Evolutionary conservation across 441 rosid genomes (phyloP), one percentile per base, ranked within the genome.

Genomic region (Erodium trifolium): DNA sequence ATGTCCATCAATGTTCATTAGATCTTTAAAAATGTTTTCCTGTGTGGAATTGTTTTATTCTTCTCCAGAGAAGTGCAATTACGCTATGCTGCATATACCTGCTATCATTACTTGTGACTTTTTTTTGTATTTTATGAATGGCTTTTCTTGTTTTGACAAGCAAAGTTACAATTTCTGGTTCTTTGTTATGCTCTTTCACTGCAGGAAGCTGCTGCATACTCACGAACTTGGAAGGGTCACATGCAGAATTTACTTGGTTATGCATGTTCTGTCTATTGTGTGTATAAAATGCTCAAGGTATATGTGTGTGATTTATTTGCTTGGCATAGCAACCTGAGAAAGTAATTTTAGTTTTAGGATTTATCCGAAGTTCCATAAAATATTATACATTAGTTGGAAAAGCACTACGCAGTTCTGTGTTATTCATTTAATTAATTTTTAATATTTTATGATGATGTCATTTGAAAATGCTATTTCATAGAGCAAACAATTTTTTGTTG

Each of bases 231-330:
- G 99, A 88, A 81, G 82, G 98, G 98, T 66, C 98, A 92, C 87
- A 81, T 92, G 93, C 98, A 93, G 82, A 89, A 93, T 80, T 78
- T 91, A 60, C 99, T 94, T 82, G 99, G 99, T 68, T 94, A 91
- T 84, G 99, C 92, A 12, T 89, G 92, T 76, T 95, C 99, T 55
- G 69, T 89, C 27, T 95, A 95, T 77, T 95, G 93, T 85, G 98
- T 95, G 49, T 95, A 95, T 84, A 95, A 95, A 82, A 92, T 95
- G 99, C 81, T 95, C 66, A 95, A 95, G 96, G 99, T 94, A 80
- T 73, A 59, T 37, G 5, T 37, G 9, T 0, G 43, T 5, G 5
- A 5, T 3, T 37, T 37, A 37, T 37, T 37, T 37, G 43, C 43
- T 37, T 37, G 7, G 43, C 43, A 37, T 37, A 5, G 43, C 43